Conservation (phyloP, 176 grass and related monocot species). For the Juncus inflexus region DNA sequence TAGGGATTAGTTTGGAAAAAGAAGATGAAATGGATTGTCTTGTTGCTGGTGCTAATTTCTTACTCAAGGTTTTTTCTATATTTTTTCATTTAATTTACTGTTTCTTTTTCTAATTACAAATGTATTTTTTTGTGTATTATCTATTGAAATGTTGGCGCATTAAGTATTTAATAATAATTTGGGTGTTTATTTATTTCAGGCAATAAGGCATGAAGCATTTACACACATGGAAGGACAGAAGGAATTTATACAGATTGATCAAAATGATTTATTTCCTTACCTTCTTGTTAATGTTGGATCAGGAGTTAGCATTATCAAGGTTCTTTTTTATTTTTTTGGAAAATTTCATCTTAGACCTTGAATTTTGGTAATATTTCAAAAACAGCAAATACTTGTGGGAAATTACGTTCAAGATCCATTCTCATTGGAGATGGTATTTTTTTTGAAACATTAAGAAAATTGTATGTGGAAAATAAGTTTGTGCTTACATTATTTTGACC, state of each 20-base stretch:
- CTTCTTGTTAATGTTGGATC: conserved; percentile 99
- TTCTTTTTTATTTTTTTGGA: conserved; percentile 27
- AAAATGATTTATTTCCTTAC: conserved; percentile 91
- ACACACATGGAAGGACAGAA: conserved; percentile 99
- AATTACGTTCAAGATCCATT: no score
- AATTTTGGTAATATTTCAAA: no score
- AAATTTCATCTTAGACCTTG: no score
- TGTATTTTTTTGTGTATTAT: conserved; percentile 15
- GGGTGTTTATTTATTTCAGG: conserved; percentile 30
- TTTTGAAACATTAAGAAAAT: not conserved
- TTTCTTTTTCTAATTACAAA: conserved; percentile 12
- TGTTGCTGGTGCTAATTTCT: conserved; percentile 94
- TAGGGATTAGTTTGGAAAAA: conserved; percentile 97
- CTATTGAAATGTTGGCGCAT: conserved; percentile 1
- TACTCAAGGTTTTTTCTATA: conserved; percentile 74
- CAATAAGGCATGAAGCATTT: conserved; percentile 99
- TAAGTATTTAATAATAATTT: not conserved
- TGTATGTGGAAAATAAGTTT: not conserved
- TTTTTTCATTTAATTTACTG: conserved; percentile 23
- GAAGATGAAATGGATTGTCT: conserved; percentile 99
- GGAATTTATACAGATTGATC: conserved; percentile 92
- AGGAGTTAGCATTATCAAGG: conserved; percentile 99
- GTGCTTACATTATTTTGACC: not conserved
- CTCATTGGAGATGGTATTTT: no score
- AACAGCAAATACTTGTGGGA: no score